Evolutionary conservation across 148 eudicot genomes (phyloP), one percentile per base, ranked within the genome.

Genomic region (Vaccinium vitisidaea): DNA sequence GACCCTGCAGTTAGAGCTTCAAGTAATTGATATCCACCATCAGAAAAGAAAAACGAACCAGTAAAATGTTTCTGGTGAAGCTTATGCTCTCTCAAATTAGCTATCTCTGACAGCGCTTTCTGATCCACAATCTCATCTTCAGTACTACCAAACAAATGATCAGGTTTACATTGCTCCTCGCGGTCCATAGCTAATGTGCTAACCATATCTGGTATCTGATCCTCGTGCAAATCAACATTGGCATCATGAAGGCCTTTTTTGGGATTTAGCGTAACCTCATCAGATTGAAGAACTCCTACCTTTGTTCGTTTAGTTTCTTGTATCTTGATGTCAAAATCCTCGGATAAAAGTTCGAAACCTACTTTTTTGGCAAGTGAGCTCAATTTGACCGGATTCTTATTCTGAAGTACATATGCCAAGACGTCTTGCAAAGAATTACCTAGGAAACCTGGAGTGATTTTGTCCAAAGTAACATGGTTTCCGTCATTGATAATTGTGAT

Each of bases 281-380:
- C 27, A 84, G 87, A 81, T 43, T 86, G 86, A 69, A 80, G 49
- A 36, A 23, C 81, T 83, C 89, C 88, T 61, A 79, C 77, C 56
- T 88, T 87, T 71, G 87, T 25, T 67, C 90, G 88, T 79, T 80
- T 75, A 75, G 86, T 86, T 90, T 91, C 91, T 83, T 87, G 87
- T 80, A 84, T 70, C 74, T 89, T 89, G 65, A 96, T 87, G 80
- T 92, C 94, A 54, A 93, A 65, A 86, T 96, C 98, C 80, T 94
- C 94, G 61, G 99, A 96, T 78, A 96, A 86, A 84, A 96, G 97
- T 89, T 94, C 93, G 71, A 96, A 96, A 74, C 99, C 99, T 49
- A 86, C 97, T 87, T 94, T 94, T 84, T 92, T 94, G 52, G 95
- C 99, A 87, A 94, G 89, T 27, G 94, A 89, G 88, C 97, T 94